Percentiles rank a stretch among this genome's conserved stretches.
Evolutionary conservation across 495 filamentous ascomycete species (phyloP).

Genomic region (Penicillium lagena): DNA sequence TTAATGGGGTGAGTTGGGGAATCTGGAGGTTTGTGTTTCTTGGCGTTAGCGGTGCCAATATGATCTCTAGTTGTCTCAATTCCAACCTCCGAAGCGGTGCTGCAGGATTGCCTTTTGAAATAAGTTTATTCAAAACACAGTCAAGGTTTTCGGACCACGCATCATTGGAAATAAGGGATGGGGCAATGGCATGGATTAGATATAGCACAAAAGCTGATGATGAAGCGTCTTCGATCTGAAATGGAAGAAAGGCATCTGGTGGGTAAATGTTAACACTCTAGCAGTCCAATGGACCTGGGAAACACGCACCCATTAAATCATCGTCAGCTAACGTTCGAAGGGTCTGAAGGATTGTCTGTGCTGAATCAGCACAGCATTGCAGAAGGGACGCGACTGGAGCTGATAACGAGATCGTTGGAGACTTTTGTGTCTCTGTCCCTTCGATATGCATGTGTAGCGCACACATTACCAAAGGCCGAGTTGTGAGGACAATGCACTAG

Average conservation of each 20-base stretch:
- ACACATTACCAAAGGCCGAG: conserved; percentile 27
- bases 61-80: conserved; percentile 18
- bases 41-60: conserved; percentile 22
- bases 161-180: conserved; percentile 13
- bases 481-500: conserved; percentile 26
- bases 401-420: conserved; percentile 12
- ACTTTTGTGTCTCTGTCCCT: conserved; percentile 13
- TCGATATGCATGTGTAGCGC: conserved; percentile 26
- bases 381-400: conserved; percentile 22
- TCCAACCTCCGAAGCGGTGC: conserved; percentile 19
- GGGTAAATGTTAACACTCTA: too few species aligned
- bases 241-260: conserved; percentile 26
- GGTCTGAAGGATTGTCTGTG: conserved; percentile 25
- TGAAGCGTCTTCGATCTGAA: conserved; percentile 26
- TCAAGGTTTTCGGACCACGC: conserved; percentile 21
- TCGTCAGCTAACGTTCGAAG: conserved; percentile 24
- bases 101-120: conserved; percentile 19
- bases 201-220: conserved; percentile 27
- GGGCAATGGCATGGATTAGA: conserved; percentile 20
- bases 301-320: conserved; percentile 19
- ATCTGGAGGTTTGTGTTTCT: neutral
- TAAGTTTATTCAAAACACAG: conserved; percentile 19
- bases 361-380: conserved; percentile 25
- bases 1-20: neutral
- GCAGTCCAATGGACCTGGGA: neutral